Conservation (phyloP, 2,329 filamentous ascomycete genomes). For the Metarhizium humberi region DNA sequence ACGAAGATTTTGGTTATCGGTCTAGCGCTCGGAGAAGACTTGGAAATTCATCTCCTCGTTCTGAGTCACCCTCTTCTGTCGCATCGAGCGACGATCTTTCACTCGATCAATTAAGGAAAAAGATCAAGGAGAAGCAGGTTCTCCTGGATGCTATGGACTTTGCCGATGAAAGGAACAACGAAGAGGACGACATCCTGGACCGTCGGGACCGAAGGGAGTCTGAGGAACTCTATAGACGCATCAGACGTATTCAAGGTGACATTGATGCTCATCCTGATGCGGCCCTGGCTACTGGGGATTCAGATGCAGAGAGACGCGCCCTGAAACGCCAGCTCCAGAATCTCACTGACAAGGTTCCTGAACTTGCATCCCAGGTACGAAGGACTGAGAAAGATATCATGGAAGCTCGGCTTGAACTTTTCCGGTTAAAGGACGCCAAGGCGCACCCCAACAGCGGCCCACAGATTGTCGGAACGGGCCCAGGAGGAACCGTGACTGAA, state of each 20-base stretch:
- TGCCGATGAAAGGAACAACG: slow-evolving; percentile 77
- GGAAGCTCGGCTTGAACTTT: slow-evolving; percentile 83
- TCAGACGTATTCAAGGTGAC: slow-evolving; percentile 85
- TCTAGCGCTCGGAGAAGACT: slow-evolving; percentile 87
- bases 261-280: slow-evolving; percentile 82
- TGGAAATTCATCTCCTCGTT: slow-evolving; percentile 72
- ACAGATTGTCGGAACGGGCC: slow-evolving; percentile 83
- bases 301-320: slow-evolving; percentile 76
- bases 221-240: slow-evolving; percentile 87
- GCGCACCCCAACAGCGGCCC: slow-evolving; percentile 74
- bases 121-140: slow-evolving; percentile 88
- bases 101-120: slow-evolving; percentile 83
- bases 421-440: slow-evolving; percentile 88
- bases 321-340: slow-evolving; percentile 84
- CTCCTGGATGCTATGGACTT: slow-evolving; percentile 95
- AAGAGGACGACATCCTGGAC: slow-evolving; percentile 89
- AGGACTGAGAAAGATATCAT: slow-evolving; percentile 87
- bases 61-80: slow-evolving; percentile 62
- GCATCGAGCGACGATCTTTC: slow-evolving; percentile 71
- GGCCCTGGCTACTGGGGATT: slow-evolving; percentile 62
- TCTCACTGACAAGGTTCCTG: slow-evolving; percentile 80
- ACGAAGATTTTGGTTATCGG: slow-evolving; percentile 83
- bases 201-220: slow-evolving; percentile 83
- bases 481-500: slow-evolving; percentile 83
- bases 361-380: slow-evolving; percentile 85